Evolutionary conservation across 192 early-diverging fungal genomes (phyloP), one percentile per base, ranked within the genome.

Genomic region (Podila epigama): DNA sequence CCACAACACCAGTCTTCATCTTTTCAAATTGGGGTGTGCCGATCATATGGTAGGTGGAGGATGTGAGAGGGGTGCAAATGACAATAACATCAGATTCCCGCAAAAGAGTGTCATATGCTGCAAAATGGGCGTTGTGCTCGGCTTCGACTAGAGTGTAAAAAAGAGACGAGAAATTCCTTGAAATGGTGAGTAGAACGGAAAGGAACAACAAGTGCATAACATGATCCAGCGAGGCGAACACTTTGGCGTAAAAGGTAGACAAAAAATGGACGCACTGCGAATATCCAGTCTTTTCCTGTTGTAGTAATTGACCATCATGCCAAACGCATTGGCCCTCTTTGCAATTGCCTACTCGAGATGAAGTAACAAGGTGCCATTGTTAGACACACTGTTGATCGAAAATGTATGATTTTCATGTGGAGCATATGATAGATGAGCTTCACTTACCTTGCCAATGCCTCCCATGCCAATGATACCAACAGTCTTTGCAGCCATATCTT

Each of bases 391-490:
- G 29, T 52, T 22, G 15, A 44, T 29, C 16, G 35, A 35, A 50
- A 1, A 55, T 22, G 15, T 32, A 22, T 54, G 27, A 27, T 13
- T 22, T 11, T 48, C 34, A 33, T 12, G 16, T 32, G 5, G 27
- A 52, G 1, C 11, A 35, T 41, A 44, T 20, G 5, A 50, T 42
- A 22, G 18, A 18, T 9, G 40, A n/a, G 16, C n/a, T 9, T 16
- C 18, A 56, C 34, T 15, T 68, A 81, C 79, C 69, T 84, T 82
- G 18, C 85, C 85, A 50, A 86, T 75, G 5, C 85, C 82, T 22
- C 85, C 85, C 67, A 84, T 69, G 11, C 85, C 85, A 66, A 86
- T 37, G 44, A 86, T 81, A 55, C 85, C 85, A 16, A 86, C 16
- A 12, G 66, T 60, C 40, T 79, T 84, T 27, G 66, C 67, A 9